Percentiles rank a stretch among this genome's conserved stretches.
Conservation (phyloP, 2,329 filamentous ascomycete species). For the Juglanconis oblonga region DNA sequence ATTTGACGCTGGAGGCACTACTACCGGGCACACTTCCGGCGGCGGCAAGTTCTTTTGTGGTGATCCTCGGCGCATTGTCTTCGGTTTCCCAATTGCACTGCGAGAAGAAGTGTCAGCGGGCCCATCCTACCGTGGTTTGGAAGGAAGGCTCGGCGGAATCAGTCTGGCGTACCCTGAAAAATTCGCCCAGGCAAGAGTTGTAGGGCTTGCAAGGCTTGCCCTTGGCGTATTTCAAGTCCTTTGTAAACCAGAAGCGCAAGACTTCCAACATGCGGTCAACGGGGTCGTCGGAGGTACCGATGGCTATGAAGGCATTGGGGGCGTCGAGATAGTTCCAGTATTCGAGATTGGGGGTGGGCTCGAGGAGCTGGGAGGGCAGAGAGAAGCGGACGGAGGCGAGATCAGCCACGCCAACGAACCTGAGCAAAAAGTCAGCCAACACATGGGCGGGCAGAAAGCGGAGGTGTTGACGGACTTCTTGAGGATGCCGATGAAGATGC, state of each 20-base stretch:
- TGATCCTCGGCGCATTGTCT: conserved; percentile 68
- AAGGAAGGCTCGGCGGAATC: conserved; percentile 15
- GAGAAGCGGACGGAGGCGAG: conserved; percentile 96
- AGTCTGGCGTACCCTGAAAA: conserved; percentile 72
- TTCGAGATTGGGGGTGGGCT: conserved; percentile 94
- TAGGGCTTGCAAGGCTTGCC: conserved; percentile 98
- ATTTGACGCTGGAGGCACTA: conserved; percentile 47
- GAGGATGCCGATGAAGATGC: conserved; percentile 82
- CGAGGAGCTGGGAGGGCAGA: conserved; percentile 88
- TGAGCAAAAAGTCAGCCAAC: conserved; percentile 33
- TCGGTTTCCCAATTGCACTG: conserved; percentile 95
- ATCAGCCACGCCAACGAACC: conserved; percentile 94
- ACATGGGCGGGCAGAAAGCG: not conserved
- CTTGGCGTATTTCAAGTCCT: conserved; percentile 98
- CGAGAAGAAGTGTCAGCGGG: conserved; percentile 18
- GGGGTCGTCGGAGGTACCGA: conserved; percentile 85
- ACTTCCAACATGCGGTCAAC: conserved; percentile 94
- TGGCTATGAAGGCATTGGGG: conserved; percentile 80
- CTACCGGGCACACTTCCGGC: conserved; percentile 33
- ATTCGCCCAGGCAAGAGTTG: conserved; percentile 94
- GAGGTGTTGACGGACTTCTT: conserved; percentile 63
- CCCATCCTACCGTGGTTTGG: not conserved
- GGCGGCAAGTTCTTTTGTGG: conserved; percentile 43
- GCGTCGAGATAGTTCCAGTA: conserved; percentile 99
- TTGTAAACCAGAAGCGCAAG: conserved; percentile 96